Base-by-base conservation (phyloP, 2,329 filamentous ascomycete genomes). In the Exophiala alcalophila region DNA sequence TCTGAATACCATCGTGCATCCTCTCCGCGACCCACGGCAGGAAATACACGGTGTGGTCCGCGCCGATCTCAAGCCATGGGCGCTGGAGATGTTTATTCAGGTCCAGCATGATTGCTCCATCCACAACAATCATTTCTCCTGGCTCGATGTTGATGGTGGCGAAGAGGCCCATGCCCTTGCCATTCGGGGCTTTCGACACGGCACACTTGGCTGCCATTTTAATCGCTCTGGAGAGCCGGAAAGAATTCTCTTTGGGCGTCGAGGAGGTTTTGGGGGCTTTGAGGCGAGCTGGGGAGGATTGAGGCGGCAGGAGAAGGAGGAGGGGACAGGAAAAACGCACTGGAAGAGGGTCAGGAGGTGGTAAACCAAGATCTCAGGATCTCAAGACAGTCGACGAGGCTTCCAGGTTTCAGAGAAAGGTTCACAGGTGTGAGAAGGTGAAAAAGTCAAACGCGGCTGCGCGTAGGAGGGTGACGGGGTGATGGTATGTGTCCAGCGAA, bases 131-230 rank as follows among this genome's bases (percentile, higher is more conserved):
- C n/a, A n/a, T n/a, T n/a, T n/a, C n/a, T n/a, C n/a, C n/a, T n/a
- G n/a, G n/a, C n/a, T n/a, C n/a, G n/a, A n/a, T n/a, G n/a, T n/a
- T n/a, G n/a, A n/a, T 36, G 16, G 16, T 23, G 14, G 23, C 33
- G 14, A 36, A 36, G 20, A 36, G n/a, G 19, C 33, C 33, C 4
- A 25, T n/a, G n/a, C 33, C 33, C 25, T 36, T 36, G 21, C 33
- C 33, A 16, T 36, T 18, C 8, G 19, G 19, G 11, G 21, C 33
- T 21, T 26, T 11, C 23, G 12, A 14, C 4, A n/a, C 20, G 2
- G 4, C 33, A 23, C 14, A 11, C 4, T 9, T 21, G 30, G 10
- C 4, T 12, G 19, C 14, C 33, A 26, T 26, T 9, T 14, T n/a
- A 9, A 26, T 25, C 8, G 21, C 9, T 36, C 12, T 21, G 7